phyloP scores from a whole-genome alignment of 78 protist species.

The Goniomonas avonlea region DNA sequence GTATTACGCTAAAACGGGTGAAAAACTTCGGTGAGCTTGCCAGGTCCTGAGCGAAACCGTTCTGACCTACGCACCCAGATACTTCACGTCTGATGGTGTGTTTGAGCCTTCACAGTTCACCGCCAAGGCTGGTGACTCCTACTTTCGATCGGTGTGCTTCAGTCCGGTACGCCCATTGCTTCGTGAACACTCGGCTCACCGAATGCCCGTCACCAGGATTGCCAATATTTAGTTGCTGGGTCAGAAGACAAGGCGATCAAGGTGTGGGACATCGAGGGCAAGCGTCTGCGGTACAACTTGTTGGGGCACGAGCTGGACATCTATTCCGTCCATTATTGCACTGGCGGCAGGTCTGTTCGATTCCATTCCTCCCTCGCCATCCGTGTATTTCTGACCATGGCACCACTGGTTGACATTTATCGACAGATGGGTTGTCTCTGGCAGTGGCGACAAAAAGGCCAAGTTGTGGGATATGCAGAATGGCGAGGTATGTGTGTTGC shows the following conservation, averaged over 20 bases:
- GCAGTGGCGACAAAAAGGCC: slow-evolving; percentile 72
- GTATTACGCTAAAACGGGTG: slow-evolving; percentile 66
- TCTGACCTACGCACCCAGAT: no score
- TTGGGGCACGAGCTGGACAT: slow-evolving; percentile 73
- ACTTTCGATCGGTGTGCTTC: slow-evolving; percentile 72
- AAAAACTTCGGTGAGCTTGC: slow-evolving; percentile 41
- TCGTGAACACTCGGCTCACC: slow-evolving; percentile 66
- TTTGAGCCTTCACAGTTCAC: no score
- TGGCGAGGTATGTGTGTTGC: slow-evolving; percentile 39
- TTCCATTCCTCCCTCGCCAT: no score
- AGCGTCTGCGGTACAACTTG: slow-evolving; percentile 31
- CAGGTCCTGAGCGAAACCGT: slow-evolving; percentile 31
- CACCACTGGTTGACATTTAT: no score
- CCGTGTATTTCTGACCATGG: no score
- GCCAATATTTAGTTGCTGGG: neutral
- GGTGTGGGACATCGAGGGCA: slow-evolving; percentile 50
- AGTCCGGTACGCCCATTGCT: slow-evolving; percentile 65
- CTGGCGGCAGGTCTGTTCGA: slow-evolving; percentile 58
- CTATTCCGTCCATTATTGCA: slow-evolving; percentile 67
- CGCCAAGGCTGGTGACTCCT: slow-evolving; percentile 66
- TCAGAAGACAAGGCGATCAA: slow-evolving; percentile 59
- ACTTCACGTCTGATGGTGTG: no score
- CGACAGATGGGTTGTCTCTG: slow-evolving; percentile 75
- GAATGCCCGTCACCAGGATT: neutral
- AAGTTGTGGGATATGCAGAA: slow-evolving; percentile 61